These are phyloP conservation scores for Komagataella ulmi DNA, from an alignment of 805 yeast genomes.

Conservation along the genomic window DNA sequence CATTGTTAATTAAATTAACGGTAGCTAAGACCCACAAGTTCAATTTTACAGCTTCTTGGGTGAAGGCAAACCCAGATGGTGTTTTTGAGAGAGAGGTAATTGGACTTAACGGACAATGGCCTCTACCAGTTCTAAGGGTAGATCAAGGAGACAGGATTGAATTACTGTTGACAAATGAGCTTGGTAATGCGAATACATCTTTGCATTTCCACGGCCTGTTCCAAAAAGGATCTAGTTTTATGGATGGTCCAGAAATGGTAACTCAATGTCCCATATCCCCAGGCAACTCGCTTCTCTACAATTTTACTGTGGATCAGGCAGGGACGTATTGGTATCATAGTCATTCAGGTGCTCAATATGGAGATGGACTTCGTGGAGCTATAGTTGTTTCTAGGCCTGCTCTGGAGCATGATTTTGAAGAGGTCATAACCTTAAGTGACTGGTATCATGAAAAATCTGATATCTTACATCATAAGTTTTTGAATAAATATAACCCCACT, in stretches of 20 bases:
- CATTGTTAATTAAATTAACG: slow-evolving; percentile 2
- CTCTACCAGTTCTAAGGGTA: slow-evolving; percentile 77
- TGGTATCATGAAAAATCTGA: slow-evolving; percentile 46
- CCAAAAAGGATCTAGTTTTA: slow-evolving; percentile 43
- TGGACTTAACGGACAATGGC: slow-evolving; percentile 47
- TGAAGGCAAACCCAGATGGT: slow-evolving; percentile 46
- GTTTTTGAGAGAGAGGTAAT: slow-evolving; percentile 26
- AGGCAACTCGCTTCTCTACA: slow-evolving; percentile 52
- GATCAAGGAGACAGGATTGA: slow-evolving; percentile 65
- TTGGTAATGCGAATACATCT: slow-evolving; percentile 39
- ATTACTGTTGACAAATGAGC: slow-evolving; percentile 49
- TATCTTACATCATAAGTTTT: slow-evolving; percentile 31
- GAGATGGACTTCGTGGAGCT: slow-evolving; percentile 66
- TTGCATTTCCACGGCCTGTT: slow-evolving; percentile 73
- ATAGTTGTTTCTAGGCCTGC: slow-evolving; percentile 47
- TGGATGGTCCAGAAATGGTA: slow-evolving; percentile 76
- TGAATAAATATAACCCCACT: slow-evolving; percentile 62
- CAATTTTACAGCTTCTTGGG: slow-evolving; percentile 58
- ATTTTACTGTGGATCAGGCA: slow-evolving; percentile 57
- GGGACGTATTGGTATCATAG: slow-evolving; percentile 86
- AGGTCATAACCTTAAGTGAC: slow-evolving; percentile 43
- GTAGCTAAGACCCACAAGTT: slow-evolving; percentile 41
- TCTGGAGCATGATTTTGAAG: slow-evolving; percentile 51
- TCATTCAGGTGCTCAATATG: slow-evolving; percentile 64
- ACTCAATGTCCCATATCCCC: slow-evolving; percentile 73